Conservation (phyloP, 2,329 filamentous ascomycete genomes). For the Karstenula rhodostoma region DNA sequence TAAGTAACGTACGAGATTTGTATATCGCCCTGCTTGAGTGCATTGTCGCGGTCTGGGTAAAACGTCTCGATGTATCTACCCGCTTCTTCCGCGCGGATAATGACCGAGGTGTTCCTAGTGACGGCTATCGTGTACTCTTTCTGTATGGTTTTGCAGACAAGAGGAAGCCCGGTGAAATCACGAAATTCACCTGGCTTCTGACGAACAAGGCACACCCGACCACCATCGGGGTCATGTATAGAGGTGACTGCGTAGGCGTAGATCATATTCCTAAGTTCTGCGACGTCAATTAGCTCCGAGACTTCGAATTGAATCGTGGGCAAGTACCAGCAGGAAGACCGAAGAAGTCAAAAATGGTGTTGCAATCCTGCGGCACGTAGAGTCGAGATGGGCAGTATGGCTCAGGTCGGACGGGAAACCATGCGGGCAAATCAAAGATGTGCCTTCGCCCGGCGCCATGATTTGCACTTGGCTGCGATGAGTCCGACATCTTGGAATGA, state of each 20-base stretch:
- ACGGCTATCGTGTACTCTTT: not conserved
- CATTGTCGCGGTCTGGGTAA: not conserved
- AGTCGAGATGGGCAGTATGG: no score
- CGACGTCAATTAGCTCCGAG: not conserved
- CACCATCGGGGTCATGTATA: not conserved
- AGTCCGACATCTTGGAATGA: not conserved
- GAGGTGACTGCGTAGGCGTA: not conserved
- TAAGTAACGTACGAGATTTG: not conserved
- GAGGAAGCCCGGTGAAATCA: slow-evolving; percentile 1
- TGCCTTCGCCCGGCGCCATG: not conserved
- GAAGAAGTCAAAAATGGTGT: not conserved
- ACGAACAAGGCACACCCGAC: not conserved
- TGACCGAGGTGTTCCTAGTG: not conserved
- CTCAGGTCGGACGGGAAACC: not conserved
- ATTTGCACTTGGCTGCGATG: not conserved
- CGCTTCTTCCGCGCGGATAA: not conserved
- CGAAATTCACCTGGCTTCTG: not conserved
- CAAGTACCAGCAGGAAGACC: not conserved
- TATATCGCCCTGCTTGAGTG: not conserved
- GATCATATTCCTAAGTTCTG: slow-evolving; percentile 2
- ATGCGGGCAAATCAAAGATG: not conserved
- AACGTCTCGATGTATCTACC: not conserved
- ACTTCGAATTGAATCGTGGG: not conserved
- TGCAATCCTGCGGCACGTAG: not conserved
- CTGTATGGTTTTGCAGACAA: not conserved